Evolutionary conservation across 202 grass and related monocot species (phyloP), one percentile per base, ranked within the genome.

Genomic region (Brachypodium distachyon): DNA sequence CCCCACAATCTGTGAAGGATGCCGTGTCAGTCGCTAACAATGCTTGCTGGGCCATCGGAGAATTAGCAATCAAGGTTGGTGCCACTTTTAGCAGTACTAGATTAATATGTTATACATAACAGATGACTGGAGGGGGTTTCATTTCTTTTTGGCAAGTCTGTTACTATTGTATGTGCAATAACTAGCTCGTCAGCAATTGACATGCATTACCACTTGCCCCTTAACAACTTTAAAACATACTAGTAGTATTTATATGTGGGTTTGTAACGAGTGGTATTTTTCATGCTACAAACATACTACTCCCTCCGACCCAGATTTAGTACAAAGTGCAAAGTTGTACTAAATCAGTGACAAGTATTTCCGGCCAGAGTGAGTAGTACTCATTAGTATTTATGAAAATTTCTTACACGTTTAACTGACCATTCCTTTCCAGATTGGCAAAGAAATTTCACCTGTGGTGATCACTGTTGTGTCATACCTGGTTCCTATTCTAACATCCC

Each of bases 11-110:
- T 48, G 85, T 99, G 66, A 99, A 99, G 81, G 96, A 96, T 77
- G 90, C 92, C 54, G 87, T 91, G 16, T 99, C 96, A 52, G 96
- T 96, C n/a, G 96, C 96, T 64, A 99, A 99, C 67, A 99, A 99
- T 85, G 96, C 96, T 81, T 99, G 96, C 52, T 99, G 96, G 96
- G 96, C 96, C 34, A 93, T 99, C 77, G 96, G 96, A 79, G 92
- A 99, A 91, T 80, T 99, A 72, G 96, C 92, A 54, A 87, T 96
- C 81, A 95, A 99, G 89, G 96, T 99, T 19, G 4, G 89, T 81
- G 78, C 61, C 75, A 71, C 60, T 73, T n/a, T 51, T 46, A 78
- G 25, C 77, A 32, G 42, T 52, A 18, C 60, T 41, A 29, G 16
- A 31, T 78, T 63, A 37, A 7, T 16, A 72, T 61, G 12, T 46